phyloP scores from a whole-genome alignment of 2,329 filamentous ascomycete genomes.

The Claviceps sorghi region DNA sequence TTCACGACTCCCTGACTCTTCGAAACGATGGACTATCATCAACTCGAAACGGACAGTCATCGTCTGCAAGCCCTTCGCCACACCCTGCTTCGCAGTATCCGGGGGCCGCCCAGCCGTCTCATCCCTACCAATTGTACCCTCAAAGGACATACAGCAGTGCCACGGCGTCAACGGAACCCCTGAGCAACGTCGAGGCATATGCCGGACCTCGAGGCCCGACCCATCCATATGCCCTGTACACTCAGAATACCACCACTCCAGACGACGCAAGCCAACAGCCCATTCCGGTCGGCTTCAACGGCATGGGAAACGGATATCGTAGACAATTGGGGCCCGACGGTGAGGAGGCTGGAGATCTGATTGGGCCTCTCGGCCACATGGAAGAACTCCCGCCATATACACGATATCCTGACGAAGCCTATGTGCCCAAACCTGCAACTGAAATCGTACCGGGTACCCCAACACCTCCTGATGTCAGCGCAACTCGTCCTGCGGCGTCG shows the following conservation, averaged over 20 bases:
- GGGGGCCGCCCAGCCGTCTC: slow-evolving; percentile 59
- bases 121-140: slow-evolving; percentile 74
- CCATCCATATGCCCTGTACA: slow-evolving; percentile 77
- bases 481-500: background rate
- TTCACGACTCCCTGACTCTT: slow-evolving; percentile 35
- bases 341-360: slow-evolving; percentile 74
- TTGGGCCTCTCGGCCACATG: slow-evolving; percentile 75
- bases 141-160: slow-evolving; percentile 56
- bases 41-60: slow-evolving; percentile 2
- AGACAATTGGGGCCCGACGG: slow-evolving; percentile 62
- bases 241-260: slow-evolving; percentile 53
- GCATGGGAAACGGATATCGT: slow-evolving; percentile 51
- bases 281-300: slow-evolving; percentile 64
- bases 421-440: slow-evolving; percentile 25
- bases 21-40: slow-evolving; percentile 33
- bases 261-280: slow-evolving; percentile 31
- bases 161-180: slow-evolving; percentile 50
- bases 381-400: slow-evolving; percentile 89
- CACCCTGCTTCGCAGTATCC: slow-evolving; percentile 49
- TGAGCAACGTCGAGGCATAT: slow-evolving; percentile 30
- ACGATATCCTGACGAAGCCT: slow-evolving; percentile 66
- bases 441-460: slow-evolving; percentile 9
- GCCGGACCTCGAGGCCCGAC: slow-evolving; percentile 51
- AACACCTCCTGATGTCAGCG: background rate
- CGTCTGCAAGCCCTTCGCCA: slow-evolving; percentile 10